A percentile compares a stretch with the other conserved stretches of the same genome.
phyloP scores from a whole-genome alignment of 2,329 filamentous ascomycete species.

The Rutstroemia sp. region DNA sequence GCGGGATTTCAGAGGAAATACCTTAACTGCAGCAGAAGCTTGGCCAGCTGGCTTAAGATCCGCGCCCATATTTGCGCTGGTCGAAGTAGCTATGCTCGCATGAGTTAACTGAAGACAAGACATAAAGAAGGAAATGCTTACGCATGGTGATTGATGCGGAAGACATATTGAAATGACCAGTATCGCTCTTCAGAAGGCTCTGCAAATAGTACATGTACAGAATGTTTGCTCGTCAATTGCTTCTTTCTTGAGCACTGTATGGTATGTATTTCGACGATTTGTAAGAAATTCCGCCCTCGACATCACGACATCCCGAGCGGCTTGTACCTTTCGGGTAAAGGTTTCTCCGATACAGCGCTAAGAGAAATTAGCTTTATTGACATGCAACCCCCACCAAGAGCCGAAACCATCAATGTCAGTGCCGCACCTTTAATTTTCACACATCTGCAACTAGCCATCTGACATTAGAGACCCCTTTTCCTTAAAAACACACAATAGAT shows the following conservation, averaged over 20 bases:
- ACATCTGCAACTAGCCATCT: background rate
- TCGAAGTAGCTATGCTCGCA: conserved; percentile 14
- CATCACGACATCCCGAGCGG: background rate
- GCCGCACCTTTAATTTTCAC: conserved; percentile 6
- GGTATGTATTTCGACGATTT: background rate
- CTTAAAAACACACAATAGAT: background rate
- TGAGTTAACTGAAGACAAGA: background rate
- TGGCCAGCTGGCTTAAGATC: conserved; percentile 22
- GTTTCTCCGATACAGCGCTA: background rate
- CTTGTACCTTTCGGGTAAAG: background rate
- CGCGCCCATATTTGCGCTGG: conserved; percentile 21
- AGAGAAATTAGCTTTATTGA: conserved; percentile 13
- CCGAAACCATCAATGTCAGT: conserved; percentile 5
- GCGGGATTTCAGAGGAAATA: conserved; percentile 6
- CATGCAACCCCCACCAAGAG: conserved; percentile 12
- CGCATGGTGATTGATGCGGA: conserved; percentile 23
- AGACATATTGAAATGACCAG: conserved; percentile 20
- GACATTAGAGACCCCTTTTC: background rate
- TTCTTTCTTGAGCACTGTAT: background rate
- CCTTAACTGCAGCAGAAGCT: conserved; percentile 22
- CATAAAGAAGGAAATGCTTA: conserved; percentile 14
- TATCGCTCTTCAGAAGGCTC: conserved; percentile 16
- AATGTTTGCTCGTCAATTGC: background rate
- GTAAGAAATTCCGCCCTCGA: background rate
- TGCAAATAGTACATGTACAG: conserved; percentile 17